Evolutionary conservation across 176 grass and related monocot genomes (phyloP).

Genomic region (Lolium perenne): DNA sequence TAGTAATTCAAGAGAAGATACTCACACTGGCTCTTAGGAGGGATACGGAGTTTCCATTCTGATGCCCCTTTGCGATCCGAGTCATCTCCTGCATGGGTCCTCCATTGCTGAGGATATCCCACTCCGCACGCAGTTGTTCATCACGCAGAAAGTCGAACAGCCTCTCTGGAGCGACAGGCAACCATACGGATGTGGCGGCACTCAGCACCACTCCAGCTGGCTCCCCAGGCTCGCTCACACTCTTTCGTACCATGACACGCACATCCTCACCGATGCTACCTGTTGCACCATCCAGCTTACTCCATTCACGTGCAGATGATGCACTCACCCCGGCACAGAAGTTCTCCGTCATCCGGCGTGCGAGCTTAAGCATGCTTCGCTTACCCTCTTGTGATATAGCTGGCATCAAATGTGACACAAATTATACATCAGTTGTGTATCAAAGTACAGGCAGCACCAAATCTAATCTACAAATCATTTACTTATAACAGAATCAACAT

Average conservation of each 20-base stretch:
- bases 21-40: slow-evolving; percentile 88
- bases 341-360: slow-evolving; percentile 77
- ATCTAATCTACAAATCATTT: background rate
- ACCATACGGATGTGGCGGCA: slow-evolving; percentile 84
- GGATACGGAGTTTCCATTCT: slow-evolving; percentile 85
- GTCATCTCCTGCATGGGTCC: slow-evolving; percentile 97
- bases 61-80: slow-evolving; percentile 84
- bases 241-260: slow-evolving; percentile 74
- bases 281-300: slow-evolving; percentile 57
- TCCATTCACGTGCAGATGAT: slow-evolving; percentile 78
- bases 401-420: slow-evolving; percentile 20
- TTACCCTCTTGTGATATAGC: slow-evolving; percentile 68
- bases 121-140: slow-evolving; percentile 71
- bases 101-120: slow-evolving; percentile 91
- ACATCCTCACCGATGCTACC: slow-evolving; percentile 66
- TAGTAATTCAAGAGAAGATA: slow-evolving; percentile 25
- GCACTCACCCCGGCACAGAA: slow-evolving; percentile 79
- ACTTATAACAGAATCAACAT: background rate
- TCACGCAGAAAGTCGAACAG: slow-evolving; percentile 83
- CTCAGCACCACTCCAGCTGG: slow-evolving; percentile 82
- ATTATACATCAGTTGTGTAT: background rate
- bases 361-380: slow-evolving; percentile 92
- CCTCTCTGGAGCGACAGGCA: slow-evolving; percentile 59
- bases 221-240: slow-evolving; percentile 78
- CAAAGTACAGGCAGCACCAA: background rate